Evolutionary conservation across 23 red algal species (phyloP), one percentile per base, ranked within the genome.

Genomic region (Cyanidioschyzon merolae): DNA sequence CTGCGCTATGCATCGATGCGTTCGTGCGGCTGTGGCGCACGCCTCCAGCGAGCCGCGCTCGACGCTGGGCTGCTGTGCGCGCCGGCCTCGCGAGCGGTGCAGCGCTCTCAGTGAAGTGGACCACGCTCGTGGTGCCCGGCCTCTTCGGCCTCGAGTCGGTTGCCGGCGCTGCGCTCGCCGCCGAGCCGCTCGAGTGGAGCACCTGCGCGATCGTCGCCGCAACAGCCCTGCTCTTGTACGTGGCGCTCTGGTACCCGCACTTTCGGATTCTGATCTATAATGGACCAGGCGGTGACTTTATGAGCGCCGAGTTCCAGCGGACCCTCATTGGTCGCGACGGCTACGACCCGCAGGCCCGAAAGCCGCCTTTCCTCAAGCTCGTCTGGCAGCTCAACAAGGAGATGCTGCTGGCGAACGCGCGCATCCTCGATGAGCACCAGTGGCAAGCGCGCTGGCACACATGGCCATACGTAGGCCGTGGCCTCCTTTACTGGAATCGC

Each of bases 391-490:
- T 98, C 39, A 98, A 98, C 74, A 68, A 67, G 80, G 86, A 88
- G 80, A 98, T 98, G 94, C 79, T 84, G 17, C 82, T 77, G 21
- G 85, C 94, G 1, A 98, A 98, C 58, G 85, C 83, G 39, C 76
- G 68, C 39, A 98, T 98, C 39, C 37, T 75, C 24, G 76, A 78
- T 57, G 67, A 85, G 27, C 94, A 98, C 81, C 38, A 77, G 1
- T 98, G 94, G 94, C 84, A 89, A 57, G 74, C 84, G 24, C 83
- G 82, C 39, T 98, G 94, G 94, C 85, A 88, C 68, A 82, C 90
- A 57, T 98, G 94, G 94, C 51, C 89, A 1, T 57, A 82, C 21
- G 91, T 89, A 50, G 83, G 84, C 24, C 94, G 94, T 38, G 94
- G 94, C 37, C 59, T 98, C 45, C 86, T 98, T 17, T 96, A 96